phyloP scores from a whole-genome alignment of 176 grass and related monocot species.

The Aegilops longissima region DNA sequence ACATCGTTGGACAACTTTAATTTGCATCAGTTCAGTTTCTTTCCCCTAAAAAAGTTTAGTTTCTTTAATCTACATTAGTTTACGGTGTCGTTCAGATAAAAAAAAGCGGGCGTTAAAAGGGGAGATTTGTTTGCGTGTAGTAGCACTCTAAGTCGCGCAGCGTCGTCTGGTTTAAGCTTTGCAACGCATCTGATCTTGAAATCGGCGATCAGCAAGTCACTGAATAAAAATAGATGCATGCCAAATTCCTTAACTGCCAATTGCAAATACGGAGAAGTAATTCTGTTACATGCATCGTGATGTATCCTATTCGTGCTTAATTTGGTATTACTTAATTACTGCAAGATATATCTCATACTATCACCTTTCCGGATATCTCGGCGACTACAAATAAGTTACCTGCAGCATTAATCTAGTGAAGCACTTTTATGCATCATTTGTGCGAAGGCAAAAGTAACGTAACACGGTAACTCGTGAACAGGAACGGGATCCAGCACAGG shows the following conservation, averaged over 20 bases:
- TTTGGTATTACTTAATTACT: not conserved
- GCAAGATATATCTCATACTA: not conserved
- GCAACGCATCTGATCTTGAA: not conserved
- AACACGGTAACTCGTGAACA: not conserved
- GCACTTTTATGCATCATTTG: not conserved
- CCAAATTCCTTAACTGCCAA: not conserved
- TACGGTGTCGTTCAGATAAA: not conserved
- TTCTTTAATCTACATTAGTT: not conserved
- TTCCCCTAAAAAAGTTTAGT: no score
- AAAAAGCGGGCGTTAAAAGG: not conserved
- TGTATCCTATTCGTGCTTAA: not conserved
- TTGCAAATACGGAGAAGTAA: not conserved
- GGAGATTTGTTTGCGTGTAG: not conserved
- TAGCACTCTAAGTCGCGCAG: not conserved
- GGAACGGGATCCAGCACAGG: constrained; percentile 81
- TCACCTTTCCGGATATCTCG: not conserved
- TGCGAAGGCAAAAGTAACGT: not conserved
- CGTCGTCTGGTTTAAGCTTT: not conserved
- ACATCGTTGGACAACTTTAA: not conserved
- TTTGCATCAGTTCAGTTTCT: not conserved
- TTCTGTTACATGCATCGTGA: not conserved
- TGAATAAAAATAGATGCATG: not conserved
- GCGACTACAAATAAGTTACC: not conserved
- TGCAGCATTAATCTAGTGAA: not conserved
- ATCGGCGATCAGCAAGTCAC: not conserved